Conservation (phyloP, 305 asterid genomes). For the Solanum hybrid region DNA sequence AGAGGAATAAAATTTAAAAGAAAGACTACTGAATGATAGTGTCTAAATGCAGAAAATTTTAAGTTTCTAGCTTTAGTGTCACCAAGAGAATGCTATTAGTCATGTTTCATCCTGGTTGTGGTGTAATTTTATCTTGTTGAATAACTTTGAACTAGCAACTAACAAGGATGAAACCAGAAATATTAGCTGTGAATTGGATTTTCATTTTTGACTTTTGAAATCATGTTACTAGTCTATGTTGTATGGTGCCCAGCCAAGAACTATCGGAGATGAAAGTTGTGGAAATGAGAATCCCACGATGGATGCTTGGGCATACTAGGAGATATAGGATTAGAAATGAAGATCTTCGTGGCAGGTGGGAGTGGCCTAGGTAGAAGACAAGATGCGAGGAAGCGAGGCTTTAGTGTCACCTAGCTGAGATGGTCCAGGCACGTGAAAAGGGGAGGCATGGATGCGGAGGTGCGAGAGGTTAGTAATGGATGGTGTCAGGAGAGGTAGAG, state of each 20-base stretch:
- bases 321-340: neutral
- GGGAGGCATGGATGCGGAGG: neutral
- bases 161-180: neutral
- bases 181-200: neutral
- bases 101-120: neutral
- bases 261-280: neutral
- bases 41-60: neutral
- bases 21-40: neutral
- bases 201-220: neutral
- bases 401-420: neutral
- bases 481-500: neutral
- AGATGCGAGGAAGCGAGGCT: neutral
- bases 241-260: neutral
- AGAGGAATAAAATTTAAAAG: neutral
- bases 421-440: neutral
- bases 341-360: neutral
- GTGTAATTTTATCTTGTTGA: neutral
- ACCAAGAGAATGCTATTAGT: neutral
- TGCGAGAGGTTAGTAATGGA: neutral
- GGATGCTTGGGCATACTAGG: neutral
- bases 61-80: neutral
- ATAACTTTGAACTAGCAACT: neutral
- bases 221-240: neutral
- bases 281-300: neutral
- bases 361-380: neutral